Conservation (phyloP, 1,139 yeast genomes). For the Wickerhamiella infanticola region DNA sequence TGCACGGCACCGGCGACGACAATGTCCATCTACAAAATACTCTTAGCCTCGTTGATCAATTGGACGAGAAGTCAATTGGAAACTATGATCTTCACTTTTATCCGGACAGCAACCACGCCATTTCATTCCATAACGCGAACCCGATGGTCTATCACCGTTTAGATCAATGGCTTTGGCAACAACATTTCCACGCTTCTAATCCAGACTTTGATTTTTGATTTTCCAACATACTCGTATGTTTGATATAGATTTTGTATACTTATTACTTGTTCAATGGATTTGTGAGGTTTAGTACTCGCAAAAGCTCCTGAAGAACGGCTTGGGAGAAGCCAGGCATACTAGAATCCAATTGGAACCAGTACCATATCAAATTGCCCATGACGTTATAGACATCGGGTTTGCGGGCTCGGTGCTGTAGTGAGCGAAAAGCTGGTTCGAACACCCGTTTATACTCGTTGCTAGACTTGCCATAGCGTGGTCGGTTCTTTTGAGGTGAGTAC, state of each 20-base stretch:
- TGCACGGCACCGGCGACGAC: conserved; percentile 97
- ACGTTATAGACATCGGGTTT: background rate
- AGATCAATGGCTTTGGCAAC: conserved; percentile 46
- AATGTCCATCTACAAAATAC: conserved; percentile 91
- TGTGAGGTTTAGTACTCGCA: background rate
- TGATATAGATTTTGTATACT: too few species aligned
- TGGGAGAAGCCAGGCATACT: background rate
- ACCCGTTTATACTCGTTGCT: background rate
- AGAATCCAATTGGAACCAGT: background rate
- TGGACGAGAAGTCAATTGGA: conserved; percentile 46
- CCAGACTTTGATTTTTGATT: background rate
- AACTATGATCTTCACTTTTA: conserved; percentile 83
- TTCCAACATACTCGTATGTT: too few species aligned
- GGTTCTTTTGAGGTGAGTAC: background rate
- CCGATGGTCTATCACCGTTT: conserved; percentile 61
- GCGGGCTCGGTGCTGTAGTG: background rate
- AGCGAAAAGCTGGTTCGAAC: background rate
- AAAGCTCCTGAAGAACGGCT: background rate
- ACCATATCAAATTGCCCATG: background rate
- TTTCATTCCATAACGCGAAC: conserved; percentile 65
- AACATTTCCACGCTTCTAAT: conserved; percentile 2
- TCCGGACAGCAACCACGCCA: conserved; percentile 88
- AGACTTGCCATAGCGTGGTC: background rate
- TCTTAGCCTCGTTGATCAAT: conserved; percentile 51
- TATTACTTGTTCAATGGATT: too few species aligned